Evolutionary conservation across 331 rosid genomes (phyloP).

Genomic region (Spiraea crenata): DNA sequence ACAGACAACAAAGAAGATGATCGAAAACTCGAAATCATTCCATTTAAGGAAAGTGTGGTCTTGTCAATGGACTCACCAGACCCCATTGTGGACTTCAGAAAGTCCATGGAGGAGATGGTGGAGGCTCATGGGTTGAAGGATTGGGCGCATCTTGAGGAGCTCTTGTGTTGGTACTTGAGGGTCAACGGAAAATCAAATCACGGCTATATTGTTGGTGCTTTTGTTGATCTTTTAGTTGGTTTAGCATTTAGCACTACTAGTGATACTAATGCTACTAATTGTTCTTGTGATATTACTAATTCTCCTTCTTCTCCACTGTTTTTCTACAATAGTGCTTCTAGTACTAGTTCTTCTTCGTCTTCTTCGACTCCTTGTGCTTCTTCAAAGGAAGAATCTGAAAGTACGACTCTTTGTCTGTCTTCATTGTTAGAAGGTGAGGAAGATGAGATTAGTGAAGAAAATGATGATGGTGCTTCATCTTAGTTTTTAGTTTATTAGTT

Average conservation of each 20-base stretch:
- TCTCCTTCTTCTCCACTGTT: slow-evolving; percentile 44
- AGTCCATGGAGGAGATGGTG: slow-evolving; percentile 89
- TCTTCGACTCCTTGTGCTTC: slow-evolving; percentile 41
- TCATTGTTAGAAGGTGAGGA: slow-evolving; percentile 41
- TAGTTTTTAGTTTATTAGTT: not conserved
- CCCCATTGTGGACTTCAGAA: slow-evolving; percentile 69
- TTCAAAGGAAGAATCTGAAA: slow-evolving; percentile 35
- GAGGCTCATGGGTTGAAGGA: slow-evolving; percentile 56
- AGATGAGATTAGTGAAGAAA: slow-evolving; percentile 33
- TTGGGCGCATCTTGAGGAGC: slow-evolving; percentile 74
- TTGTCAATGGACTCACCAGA: slow-evolving; percentile 55
- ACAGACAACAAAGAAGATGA: not conserved
- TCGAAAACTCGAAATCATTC: slow-evolving; percentile 3
- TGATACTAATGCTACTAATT: not conserved
- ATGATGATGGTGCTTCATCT: slow-evolving; percentile 27
- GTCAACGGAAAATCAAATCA: slow-evolving; percentile 53
- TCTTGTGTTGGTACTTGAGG: slow-evolving; percentile 63
- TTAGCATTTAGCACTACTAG: slow-evolving; percentile 22
- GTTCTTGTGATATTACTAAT: slow-evolving; percentile 26
- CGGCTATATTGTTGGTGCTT: slow-evolving; percentile 59
- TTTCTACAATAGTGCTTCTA: slow-evolving; percentile 27
- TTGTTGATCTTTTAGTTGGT: slow-evolving; percentile 69
- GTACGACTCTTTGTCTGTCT: slow-evolving; percentile 35
- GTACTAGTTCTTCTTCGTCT: slow-evolving; percentile 23
- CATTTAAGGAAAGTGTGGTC: slow-evolving; percentile 49